Conservation (phyloP, 2,329 filamentous ascomycete genomes). For the Colletotrichum kahawae region DNA sequence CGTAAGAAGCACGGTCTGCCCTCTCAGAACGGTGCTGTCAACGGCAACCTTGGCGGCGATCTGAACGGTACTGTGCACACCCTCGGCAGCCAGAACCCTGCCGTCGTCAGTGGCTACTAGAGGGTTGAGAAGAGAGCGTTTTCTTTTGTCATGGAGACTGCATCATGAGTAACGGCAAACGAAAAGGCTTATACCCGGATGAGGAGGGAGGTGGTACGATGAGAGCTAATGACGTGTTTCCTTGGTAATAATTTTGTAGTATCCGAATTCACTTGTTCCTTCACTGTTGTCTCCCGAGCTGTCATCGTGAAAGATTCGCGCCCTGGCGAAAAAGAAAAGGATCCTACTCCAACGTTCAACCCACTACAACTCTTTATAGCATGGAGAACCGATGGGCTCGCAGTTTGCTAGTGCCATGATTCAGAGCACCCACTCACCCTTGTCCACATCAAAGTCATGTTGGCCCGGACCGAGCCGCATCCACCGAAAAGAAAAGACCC, state of each 20-base stretch:
- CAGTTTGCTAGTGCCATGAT: no score
- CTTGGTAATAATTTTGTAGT: constrained; percentile 8
- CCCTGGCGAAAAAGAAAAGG: no score
- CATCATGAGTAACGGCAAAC: constrained; percentile 6
- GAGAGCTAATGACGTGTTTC: background rate
- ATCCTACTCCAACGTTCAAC: no score
- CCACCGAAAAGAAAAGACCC: no score
- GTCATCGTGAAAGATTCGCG: background rate
- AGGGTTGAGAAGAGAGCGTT: background rate
- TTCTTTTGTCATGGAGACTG: constrained; percentile 7
- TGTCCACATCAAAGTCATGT: no score
- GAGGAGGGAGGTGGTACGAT: background rate
- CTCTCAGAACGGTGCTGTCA: background rate
- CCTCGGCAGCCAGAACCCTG: background rate
- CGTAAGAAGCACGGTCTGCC: constrained; percentile 46
- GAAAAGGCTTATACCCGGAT: constrained; percentile 20
- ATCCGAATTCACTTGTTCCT: background rate
- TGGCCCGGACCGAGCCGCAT: no score
- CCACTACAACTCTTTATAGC: no score
- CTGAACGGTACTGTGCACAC: background rate
- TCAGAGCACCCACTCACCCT: no score
- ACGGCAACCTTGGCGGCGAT: background rate
- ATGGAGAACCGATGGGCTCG: no score
- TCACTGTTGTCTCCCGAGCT: background rate
- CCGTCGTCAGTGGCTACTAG: constrained; percentile 9